Evolutionary conservation across 148 eudicot species (phyloP), one percentile per base, ranked within the genome.

Genomic region (Chenopodium berlandieri): DNA sequence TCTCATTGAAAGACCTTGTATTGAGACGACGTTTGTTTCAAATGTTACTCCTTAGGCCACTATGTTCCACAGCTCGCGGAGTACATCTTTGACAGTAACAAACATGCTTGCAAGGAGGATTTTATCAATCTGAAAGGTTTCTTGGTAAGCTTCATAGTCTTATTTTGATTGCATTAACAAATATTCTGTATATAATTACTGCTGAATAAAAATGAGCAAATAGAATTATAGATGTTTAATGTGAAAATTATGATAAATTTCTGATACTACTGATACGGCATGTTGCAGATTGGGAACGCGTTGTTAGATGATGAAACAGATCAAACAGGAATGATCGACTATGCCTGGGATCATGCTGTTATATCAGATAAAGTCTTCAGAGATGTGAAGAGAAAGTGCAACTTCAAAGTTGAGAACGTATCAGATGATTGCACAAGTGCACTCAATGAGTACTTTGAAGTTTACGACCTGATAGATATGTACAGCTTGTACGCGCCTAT

Each of bases 301-400:
- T 75, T 90, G 73, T 2, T 93, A 77, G 97, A 95, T 52, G 97
- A 91, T 25, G 97, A 92, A 32, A 91, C 90, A 9, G 98, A 95
- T 83, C 94, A 95, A 32, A 91, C 64, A 19, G 98, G 98, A 25
- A 87, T 95, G 90, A 86, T 95, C 0, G 92, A 93, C 58, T 95
- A 95, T 56, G 98, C 98, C 4, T 95, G 93, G 93, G 91, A 91
- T 62, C 98, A 95, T 62, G 97, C 98, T 5, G 95, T 95, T 47
- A 87, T 95, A 82, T 95, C 98, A 0, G 94, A 91, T 81, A 54
- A 76, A 44, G 77, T 93, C 2, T 92, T 86, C 79, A 34, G 79
- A 4, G 86, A 90, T 46, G 80, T 91, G 1, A 91, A 90, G 81
- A 74, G 52, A 2, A 71, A 82, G 2, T 95, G 98, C 85, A 85